Percentiles rank a stretch among this genome's conserved stretches.
These are phyloP conservation scores for Kickxella alabastrina DNA, from an alignment of 192 early-diverging fungal species.

Conservation along the genomic window DNA sequence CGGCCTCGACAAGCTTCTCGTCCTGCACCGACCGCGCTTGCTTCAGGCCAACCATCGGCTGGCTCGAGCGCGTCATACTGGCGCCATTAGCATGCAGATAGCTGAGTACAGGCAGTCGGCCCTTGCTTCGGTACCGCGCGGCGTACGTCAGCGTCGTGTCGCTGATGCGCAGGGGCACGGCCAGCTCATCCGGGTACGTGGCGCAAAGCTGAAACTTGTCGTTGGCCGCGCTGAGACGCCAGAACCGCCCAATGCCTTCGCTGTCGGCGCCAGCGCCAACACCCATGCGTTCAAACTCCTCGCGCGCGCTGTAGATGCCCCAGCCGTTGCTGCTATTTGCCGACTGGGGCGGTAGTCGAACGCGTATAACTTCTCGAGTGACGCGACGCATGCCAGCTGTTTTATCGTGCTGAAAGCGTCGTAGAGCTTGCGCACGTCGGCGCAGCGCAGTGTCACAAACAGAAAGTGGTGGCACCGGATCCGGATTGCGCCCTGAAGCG, in stretches of 20 bases:
- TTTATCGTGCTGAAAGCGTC: conserved; percentile 79
- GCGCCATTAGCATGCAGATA: conserved; percentile 85
- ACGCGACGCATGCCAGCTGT: conserved; percentile 72
- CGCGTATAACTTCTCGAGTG: conserved; percentile 73
- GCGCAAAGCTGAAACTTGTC: conserved; percentile 77
- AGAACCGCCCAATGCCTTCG: conserved; percentile 52
- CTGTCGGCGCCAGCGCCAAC: conserved; percentile 40
- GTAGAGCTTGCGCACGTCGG: conserved; percentile 61
- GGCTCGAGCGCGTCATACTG: conserved; percentile 88
- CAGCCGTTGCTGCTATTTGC: conserved; percentile 50
- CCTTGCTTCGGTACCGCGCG: conserved; percentile 84
- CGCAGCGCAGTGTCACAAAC: conserved; percentile 66
- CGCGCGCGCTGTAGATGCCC: conserved; percentile 68
- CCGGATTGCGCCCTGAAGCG: conserved; percentile 35
- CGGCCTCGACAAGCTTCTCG: conserved; percentile 92
- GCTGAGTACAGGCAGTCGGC: conserved; percentile 81
- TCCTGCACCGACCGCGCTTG: conserved; percentile 95
- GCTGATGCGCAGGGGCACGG: conserved; percentile 82
- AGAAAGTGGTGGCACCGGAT: conserved; percentile 83
- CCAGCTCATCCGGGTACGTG: conserved; percentile 81
- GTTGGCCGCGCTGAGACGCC: conserved; percentile 81
- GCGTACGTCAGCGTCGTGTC: conserved; percentile 88
- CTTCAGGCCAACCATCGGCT: conserved; percentile 95
- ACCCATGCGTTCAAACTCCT: conserved; percentile 84
- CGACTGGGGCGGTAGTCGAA: conserved; percentile 57